A percentile compares a stretch with the other conserved stretches of the same genome.
phyloP scores from a whole-genome alignment of 2,329 filamentous ascomycete genomes.

The Colletotrichum eremochloae region DNA sequence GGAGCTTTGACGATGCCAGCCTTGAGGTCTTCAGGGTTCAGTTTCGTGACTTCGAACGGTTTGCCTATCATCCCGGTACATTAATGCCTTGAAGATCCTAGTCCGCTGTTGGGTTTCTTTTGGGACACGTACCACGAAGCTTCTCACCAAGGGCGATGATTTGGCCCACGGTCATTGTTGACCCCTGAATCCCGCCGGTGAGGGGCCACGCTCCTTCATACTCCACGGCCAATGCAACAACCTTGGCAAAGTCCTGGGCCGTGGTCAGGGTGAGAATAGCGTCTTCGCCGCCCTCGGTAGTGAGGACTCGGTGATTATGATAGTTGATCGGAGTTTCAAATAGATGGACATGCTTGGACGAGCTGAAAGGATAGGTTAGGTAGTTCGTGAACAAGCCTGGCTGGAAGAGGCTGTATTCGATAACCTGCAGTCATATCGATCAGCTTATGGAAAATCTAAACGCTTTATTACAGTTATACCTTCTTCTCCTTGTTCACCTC shows the following conservation, averaged over 20 bases:
- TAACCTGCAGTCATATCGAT: conserved; percentile 52
- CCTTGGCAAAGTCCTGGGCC: conserved; percentile 56
- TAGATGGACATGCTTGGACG: conserved; percentile 58
- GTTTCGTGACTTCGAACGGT: conserved; percentile 54
- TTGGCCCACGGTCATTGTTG: conserved; percentile 51
- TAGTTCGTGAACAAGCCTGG: conserved; percentile 69
- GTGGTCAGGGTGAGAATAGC: conserved; percentile 59
- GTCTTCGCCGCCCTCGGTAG: conserved; percentile 58
- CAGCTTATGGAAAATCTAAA: not conserved
- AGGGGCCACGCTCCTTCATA: conserved; percentile 59
- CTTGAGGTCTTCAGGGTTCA: conserved; percentile 62
- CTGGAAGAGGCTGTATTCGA: conserved; percentile 70
- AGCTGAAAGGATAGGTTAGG: conserved; percentile 62
- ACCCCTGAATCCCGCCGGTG: conserved; percentile 57
- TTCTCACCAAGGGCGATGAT: conserved; percentile 56
- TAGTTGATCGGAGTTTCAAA: conserved; percentile 57
- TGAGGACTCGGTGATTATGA: conserved; percentile 56
- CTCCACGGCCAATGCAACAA: conserved; percentile 58
- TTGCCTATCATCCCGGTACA: not conserved
- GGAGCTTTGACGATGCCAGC: conserved; percentile 55
- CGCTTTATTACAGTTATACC: conserved; percentile 45
- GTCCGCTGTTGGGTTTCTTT: not conserved
- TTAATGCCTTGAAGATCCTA: not conserved
- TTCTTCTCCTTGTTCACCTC: conserved; percentile 63
- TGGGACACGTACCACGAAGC: conserved; percentile 54